phyloP scores from a whole-genome alignment of 2,329 filamentous ascomycete genomes.

The Penicillium glabrum region DNA sequence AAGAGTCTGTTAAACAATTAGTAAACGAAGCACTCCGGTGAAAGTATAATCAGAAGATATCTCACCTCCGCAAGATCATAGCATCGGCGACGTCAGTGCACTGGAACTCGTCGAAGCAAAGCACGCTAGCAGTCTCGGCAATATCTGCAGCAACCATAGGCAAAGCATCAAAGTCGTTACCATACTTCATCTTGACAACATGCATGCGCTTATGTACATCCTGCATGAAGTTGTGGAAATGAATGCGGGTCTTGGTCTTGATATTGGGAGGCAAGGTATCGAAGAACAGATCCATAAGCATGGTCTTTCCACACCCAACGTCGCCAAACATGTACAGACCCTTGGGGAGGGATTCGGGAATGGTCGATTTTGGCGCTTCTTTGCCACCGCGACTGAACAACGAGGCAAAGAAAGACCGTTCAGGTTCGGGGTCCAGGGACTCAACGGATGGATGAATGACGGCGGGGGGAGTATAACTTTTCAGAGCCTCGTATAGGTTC shows the following conservation, averaged over 20 bases:
- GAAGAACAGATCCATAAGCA: constrained; percentile 99
- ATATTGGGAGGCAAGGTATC: constrained; percentile 84
- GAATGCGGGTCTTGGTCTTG: constrained; percentile 81
- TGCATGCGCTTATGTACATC: constrained; percentile 90
- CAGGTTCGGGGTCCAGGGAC: constrained; percentile 58
- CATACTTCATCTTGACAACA: constrained; percentile 83
- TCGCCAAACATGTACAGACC: constrained; percentile 95
- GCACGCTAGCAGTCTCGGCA: constrained; percentile 76
- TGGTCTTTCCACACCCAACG: constrained; percentile 96
- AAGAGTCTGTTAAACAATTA: constrained; percentile 59
- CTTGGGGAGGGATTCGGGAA: constrained; percentile 75
- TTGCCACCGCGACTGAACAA: constrained; percentile 39
- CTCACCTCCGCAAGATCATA: constrained; percentile 83
- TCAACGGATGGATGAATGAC: constrained; percentile 78
- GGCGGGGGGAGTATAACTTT: constrained; percentile 68
- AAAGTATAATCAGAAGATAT: background rate
- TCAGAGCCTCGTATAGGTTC: constrained; percentile 80
- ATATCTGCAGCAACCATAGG: constrained; percentile 95
- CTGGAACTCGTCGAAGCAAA: constrained; percentile 99
- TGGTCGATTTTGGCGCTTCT: constrained; percentile 40
- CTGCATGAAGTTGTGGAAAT: constrained; percentile 99
- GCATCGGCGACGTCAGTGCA: constrained; percentile 98
- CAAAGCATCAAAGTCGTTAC: constrained; percentile 84
- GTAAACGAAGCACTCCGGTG: constrained; percentile 20
- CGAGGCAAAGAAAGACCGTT: constrained; percentile 52